Percentiles rank a stretch among this genome's conserved stretches.
Evolutionary conservation across 192 early-diverging fungal species (phyloP).

Genomic region (Linnemannia zychae): DNA sequence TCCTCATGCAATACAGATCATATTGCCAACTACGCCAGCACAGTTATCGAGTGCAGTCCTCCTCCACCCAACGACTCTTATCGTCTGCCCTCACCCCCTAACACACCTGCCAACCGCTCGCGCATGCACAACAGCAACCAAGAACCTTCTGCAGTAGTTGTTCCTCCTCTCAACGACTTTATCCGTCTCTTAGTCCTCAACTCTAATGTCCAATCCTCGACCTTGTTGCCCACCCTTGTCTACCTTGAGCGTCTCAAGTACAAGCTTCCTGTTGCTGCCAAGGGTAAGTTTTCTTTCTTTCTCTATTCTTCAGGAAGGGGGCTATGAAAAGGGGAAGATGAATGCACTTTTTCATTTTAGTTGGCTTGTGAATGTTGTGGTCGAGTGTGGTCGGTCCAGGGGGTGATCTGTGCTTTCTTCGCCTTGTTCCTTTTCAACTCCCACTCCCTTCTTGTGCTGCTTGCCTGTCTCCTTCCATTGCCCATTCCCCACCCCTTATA

Average conservation of each 20-base stretch:
- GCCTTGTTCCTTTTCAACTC: not conserved
- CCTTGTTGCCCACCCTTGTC: slow-evolving; percentile 77
- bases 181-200: slow-evolving; percentile 73
- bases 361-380: not conserved
- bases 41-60: slow-evolving; percentile 52
- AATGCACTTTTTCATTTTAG: not conserved
- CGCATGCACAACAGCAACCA: slow-evolving; percentile 6
- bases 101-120: slow-evolving; percentile 33
- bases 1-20: slow-evolving; percentile 22
- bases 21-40: slow-evolving; percentile 51
- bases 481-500: not conserved
- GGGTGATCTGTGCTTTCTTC: not conserved
- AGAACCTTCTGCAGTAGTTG: slow-evolving; percentile 19
- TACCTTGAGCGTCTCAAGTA: slow-evolving; percentile 76
- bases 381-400: not conserved
- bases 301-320: not conserved
- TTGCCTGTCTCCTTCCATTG: not conserved
- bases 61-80: slow-evolving; percentile 25
- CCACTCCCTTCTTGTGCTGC: not conserved
- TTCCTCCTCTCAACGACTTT: slow-evolving; percentile 75
- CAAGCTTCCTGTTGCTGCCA: slow-evolving; percentile 75
- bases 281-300: slow-evolving; percentile 61
- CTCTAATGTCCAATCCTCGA: slow-evolving; percentile 80
- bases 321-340: not conserved
- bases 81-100: slow-evolving; percentile 33